Evolutionary conservation across 768 basidiomycete species (phyloP).

Genomic region (Thelephora ganbajun): DNA sequence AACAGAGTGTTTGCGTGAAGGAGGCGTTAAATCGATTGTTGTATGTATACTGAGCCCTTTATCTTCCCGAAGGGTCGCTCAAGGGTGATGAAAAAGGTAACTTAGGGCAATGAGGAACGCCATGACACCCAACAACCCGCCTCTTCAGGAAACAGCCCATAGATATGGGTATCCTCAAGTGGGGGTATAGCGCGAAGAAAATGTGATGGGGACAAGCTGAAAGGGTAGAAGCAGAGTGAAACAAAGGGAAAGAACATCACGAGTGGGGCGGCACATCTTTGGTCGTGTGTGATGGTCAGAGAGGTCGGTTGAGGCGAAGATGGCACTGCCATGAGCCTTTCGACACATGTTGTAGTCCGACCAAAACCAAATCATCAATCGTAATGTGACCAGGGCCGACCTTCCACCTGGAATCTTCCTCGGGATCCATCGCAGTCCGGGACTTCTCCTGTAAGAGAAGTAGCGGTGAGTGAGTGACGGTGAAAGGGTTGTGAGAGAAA

Average conservation of each 20-base stretch:
- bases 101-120: background rate
- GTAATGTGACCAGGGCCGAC: constrained; percentile 43
- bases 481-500: background rate
- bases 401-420: constrained; percentile 44
- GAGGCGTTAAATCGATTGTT: background rate
- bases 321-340: constrained; percentile 78
- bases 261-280: background rate
- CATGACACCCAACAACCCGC: background rate
- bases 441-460: constrained; percentile 29
- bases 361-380: constrained; percentile 55
- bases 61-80: background rate
- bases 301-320: constrained; percentile 31
- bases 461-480: background rate
- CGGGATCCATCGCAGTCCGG: constrained; percentile 44
- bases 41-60: background rate
- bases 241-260: background rate
- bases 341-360: constrained; percentile 73
- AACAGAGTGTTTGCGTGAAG: background rate
- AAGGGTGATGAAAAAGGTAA: background rate
- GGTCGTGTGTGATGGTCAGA: background rate
- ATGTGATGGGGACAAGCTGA: background rate
- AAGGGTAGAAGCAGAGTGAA: background rate
- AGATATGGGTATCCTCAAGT: constrained; percentile 1
- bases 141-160: background rate
- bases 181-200: background rate